Evolutionary conservation across 2,329 filamentous ascomycete species (phyloP).

Genomic region (Aspergillus sp.): DNA sequence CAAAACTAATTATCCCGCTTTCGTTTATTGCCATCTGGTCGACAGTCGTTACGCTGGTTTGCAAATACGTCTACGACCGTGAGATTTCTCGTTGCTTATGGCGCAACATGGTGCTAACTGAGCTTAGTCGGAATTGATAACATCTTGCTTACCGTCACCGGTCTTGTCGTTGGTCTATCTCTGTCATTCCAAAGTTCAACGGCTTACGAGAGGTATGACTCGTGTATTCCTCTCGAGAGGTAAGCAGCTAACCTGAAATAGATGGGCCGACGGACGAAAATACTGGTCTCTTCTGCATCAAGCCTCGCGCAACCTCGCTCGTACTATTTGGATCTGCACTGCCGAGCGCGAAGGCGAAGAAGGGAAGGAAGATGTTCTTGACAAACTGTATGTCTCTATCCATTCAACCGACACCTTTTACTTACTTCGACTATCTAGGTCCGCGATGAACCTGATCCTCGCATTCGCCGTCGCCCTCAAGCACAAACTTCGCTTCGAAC

Average conservation of each 20-base stretch:
- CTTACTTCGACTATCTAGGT: slow-evolving; percentile 28
- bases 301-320: slow-evolving; percentile 57
- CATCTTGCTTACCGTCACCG: slow-evolving; percentile 72
- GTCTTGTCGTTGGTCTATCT: slow-evolving; percentile 79
- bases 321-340: slow-evolving; percentile 80
- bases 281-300: slow-evolving; percentile 61
- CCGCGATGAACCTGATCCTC: slow-evolving; percentile 73
- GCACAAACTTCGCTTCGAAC: slow-evolving; percentile 81
- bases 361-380: slow-evolving; percentile 66
- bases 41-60: slow-evolving; percentile 62
- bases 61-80: slow-evolving; percentile 44
- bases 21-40: slow-evolving; percentile 64
- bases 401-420: background rate
- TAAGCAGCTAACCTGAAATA: slow-evolving; percentile 3
- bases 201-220: slow-evolving; percentile 65
- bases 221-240: too few relatives aligned
- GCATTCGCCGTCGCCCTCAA: slow-evolving; percentile 79
- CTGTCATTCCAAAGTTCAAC: slow-evolving; percentile 75
- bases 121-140: slow-evolving; percentile 58
- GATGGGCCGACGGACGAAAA: slow-evolving; percentile 62
- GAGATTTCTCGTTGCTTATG: slow-evolving; percentile 14
- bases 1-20: slow-evolving; percentile 71
- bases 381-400: slow-evolving; percentile 56
- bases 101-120: slow-evolving; percentile 1
- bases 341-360: slow-evolving; percentile 57